phyloP scores from a whole-genome alignment of 73 alveolate species.

The Effrenium voratum region DNA sequence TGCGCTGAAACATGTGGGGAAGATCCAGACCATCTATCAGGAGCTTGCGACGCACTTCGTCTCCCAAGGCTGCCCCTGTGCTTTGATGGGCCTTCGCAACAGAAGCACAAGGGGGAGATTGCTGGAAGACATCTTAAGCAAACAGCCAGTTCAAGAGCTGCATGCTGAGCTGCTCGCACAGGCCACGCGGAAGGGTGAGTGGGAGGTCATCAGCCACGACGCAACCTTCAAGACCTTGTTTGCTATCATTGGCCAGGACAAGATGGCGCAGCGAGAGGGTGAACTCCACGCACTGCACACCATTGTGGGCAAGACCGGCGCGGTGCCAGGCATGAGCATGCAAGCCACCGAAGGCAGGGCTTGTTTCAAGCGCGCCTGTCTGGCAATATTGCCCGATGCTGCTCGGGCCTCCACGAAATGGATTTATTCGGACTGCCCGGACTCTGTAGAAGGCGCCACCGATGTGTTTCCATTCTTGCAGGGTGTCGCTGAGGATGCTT shows the following conservation, averaged over 20 bases:
- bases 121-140: too few relatives aligned
- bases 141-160: too few relatives aligned
- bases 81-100: too few relatives aligned
- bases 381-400: neutral
- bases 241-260: neutral
- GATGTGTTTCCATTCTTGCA: neutral
- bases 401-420: constrained; percentile 7
- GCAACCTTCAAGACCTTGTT: constrained; percentile 15
- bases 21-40: too few relatives aligned
- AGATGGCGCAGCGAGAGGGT: neutral
- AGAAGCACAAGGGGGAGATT: too few relatives aligned
- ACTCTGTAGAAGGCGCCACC: neutral
- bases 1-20: too few relatives aligned
- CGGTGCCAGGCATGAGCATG: neutral
- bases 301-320: constrained; percentile 1
- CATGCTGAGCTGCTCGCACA: too few relatives aligned
- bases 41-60: too few relatives aligned
- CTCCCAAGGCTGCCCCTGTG: too few relatives aligned
- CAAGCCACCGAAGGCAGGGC: neutral
- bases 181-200: neutral
- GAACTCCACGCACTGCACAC: constrained; percentile 9
- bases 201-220: neutral
- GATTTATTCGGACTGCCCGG: neutral
- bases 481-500: constrained; percentile 17
- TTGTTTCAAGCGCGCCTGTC: neutral